Percentiles rank a stretch among this genome's conserved stretches.
These are phyloP conservation scores for Fusarium sublunatum DNA, from an alignment of 2,329 filamentous ascomycete genomes.

Conservation along the genomic window DNA sequence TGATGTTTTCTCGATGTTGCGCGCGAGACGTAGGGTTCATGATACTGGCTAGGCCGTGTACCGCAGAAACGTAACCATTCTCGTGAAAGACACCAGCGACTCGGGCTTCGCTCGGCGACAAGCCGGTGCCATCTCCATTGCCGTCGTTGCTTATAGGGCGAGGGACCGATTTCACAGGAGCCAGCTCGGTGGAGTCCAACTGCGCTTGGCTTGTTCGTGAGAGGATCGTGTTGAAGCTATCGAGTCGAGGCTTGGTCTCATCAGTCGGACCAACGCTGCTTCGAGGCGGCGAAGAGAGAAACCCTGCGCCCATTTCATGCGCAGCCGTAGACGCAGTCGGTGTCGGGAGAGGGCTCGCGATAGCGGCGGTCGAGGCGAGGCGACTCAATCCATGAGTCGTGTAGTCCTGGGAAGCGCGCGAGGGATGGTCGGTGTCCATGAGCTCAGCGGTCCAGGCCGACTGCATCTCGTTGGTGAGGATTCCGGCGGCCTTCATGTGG, in stretches of 20 bases:
- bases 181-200: slow-evolving; percentile 27
- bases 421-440: slow-evolving; percentile 40
- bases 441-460: slow-evolving; percentile 44
- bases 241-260: slow-evolving; percentile 43
- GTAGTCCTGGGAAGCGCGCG: slow-evolving; percentile 41
- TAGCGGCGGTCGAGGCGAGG: slow-evolving; percentile 46
- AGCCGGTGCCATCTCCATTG: slow-evolving; percentile 44
- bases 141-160: slow-evolving; percentile 47
- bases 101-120: slow-evolving; percentile 51
- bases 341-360: slow-evolving; percentile 46
- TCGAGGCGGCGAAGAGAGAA: slow-evolving; percentile 45
- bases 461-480: slow-evolving; percentile 45
- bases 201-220: slow-evolving; percentile 33
- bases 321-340: slow-evolving; percentile 41
- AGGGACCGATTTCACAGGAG: slow-evolving; percentile 34
- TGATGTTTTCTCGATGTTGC: slow-evolving; percentile 47
- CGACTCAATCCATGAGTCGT: slow-evolving; percentile 45
- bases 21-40: slow-evolving; percentile 49
- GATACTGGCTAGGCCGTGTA: slow-evolving; percentile 52
- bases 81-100: slow-evolving; percentile 52
- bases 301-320: slow-evolving; percentile 45
- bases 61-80: slow-evolving; percentile 50
- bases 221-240: slow-evolving; percentile 42
- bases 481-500: slow-evolving; percentile 50
- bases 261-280: slow-evolving; percentile 45